Percentiles rank a stretch among this genome's conserved stretches.
Conservation (phyloP, 2,329 filamentous ascomycete species). For the Pyrenochaeta sp. region DNA sequence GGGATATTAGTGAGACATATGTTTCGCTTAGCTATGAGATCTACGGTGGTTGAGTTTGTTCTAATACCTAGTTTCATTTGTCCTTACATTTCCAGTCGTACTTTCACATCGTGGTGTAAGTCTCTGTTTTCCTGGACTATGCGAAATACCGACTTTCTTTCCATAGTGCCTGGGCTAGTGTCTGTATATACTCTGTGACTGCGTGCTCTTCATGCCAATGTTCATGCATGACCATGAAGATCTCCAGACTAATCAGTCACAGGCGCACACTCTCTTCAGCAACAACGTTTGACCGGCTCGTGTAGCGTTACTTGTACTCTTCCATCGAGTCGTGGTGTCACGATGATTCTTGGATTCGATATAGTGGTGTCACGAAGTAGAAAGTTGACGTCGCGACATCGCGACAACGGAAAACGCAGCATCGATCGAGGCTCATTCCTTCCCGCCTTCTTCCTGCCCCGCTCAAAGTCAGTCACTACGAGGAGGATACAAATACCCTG, state of each 20-base stretch:
- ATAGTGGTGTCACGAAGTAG: background rate
- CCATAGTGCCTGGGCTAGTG: background rate
- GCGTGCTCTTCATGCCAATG: background rate
- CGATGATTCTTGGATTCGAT: background rate
- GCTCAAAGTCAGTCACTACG: background rate
- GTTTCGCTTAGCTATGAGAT: background rate
- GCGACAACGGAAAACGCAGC: background rate
- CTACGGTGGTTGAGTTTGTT: background rate
- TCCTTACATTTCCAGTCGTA: background rate
- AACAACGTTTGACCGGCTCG: background rate
- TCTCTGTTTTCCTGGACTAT: background rate
- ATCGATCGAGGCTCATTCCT: conserved; percentile 6
- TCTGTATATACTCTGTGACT: background rate
- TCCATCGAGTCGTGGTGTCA: background rate
- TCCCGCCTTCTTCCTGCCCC: conserved; percentile 6
- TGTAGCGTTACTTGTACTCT: conserved; percentile 3
- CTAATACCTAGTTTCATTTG: background rate
- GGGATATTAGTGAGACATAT: background rate
- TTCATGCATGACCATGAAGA: background rate
- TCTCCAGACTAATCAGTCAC: background rate
- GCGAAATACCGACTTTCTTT: background rate
- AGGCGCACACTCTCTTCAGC: background rate
- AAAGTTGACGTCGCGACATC: background rate
- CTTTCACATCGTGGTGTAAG: background rate
- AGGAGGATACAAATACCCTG: background rate